These are phyloP conservation scores for Saturnispora diversa DNA, from an alignment of 805 yeast genomes.

Conservation along the genomic window DNA sequence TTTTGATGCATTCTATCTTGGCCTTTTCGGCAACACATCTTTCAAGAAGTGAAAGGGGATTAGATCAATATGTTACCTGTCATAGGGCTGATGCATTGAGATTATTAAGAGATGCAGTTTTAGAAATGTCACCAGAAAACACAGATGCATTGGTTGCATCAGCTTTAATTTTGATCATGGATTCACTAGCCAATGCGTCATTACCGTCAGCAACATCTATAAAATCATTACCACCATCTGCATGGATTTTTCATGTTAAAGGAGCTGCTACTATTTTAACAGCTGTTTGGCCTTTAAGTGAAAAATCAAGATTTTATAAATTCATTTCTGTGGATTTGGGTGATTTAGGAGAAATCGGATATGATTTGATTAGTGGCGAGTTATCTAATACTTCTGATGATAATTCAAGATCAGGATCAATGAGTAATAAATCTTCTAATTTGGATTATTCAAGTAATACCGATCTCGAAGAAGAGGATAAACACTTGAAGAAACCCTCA, in stretches of 20 bases:
- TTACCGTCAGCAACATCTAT: constrained; percentile 43
- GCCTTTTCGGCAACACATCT: constrained; percentile 92
- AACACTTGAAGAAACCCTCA: background rate
- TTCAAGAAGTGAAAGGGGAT: constrained; percentile 64
- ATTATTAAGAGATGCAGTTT: constrained; percentile 74
- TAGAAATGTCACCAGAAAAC: constrained; percentile 73
- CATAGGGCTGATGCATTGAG: constrained; percentile 85
- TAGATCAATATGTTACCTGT: constrained; percentile 72
- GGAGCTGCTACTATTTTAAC: constrained; percentile 95
- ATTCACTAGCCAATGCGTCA: constrained; percentile 85
- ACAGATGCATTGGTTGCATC: constrained; percentile 92
- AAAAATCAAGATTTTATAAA: constrained; percentile 55
- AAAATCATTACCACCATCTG: constrained; percentile 76
- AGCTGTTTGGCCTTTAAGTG: constrained; percentile 90
- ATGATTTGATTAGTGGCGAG: constrained; percentile 30
- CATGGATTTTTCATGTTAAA: constrained; percentile 95
- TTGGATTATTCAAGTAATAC: constrained; percentile 2
- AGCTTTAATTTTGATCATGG: constrained; percentile 83
- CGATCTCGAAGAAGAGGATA: background rate
- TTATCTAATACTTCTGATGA: constrained; percentile 24
- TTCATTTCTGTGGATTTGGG: constrained; percentile 82
- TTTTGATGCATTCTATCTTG: constrained; percentile 82
- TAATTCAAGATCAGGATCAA: constrained; percentile 13
- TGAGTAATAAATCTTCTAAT: constrained; percentile 4
- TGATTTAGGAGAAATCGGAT: constrained; percentile 69